A percentile compares a stretch with the other conserved stretches of the same genome.
These are phyloP conservation scores for Rhizopus stolonifer DNA, from an alignment of 371 early-diverging fungal genomes.

Conservation along the genomic window DNA sequence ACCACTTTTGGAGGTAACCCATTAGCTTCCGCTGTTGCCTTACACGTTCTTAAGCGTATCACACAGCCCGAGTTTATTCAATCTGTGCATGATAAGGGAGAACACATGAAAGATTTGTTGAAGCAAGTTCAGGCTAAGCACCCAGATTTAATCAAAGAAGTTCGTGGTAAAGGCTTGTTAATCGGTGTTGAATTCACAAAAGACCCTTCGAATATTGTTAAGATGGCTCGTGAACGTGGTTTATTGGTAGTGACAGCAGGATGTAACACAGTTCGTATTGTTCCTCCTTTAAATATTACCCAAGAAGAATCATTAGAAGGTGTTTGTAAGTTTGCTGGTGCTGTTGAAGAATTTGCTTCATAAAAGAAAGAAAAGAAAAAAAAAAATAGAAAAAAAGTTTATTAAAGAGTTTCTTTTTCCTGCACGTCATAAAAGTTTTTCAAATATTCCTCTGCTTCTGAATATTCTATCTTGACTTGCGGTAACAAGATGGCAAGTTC, in stretches of 20 bases:
- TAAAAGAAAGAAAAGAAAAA: neutral
- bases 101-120: conserved; percentile 50
- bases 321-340: conserved; percentile 62
- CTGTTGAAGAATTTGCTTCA: conserved; percentile 50
- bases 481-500: conserved; percentile 61
- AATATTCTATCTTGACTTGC: conserved; percentile 69
- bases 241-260: conserved; percentile 88
- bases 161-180: conserved; percentile 86
- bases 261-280: conserved; percentile 83
- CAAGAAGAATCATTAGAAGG: conserved; percentile 70
- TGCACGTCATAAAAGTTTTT: conserved; percentile 71
- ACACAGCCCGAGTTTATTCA: conserved; percentile 66
- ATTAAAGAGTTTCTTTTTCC: conserved; percentile 18
- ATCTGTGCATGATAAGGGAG: conserved; percentile 63
- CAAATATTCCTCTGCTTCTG: conserved; percentile 74
- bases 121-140: conserved; percentile 45
- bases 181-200: conserved; percentile 72
- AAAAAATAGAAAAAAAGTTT: no score
- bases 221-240: conserved; percentile 77
- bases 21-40: conserved; percentile 75
- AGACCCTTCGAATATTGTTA: conserved; percentile 71
- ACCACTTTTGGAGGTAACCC: conserved; percentile 90
- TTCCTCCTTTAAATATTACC: conserved; percentile 81
- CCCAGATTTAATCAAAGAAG: conserved; percentile 66
- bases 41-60: conserved; percentile 72